phyloP scores from a whole-genome alignment of 148 eudicot genomes.

The Chenopodium quinoa region DNA sequence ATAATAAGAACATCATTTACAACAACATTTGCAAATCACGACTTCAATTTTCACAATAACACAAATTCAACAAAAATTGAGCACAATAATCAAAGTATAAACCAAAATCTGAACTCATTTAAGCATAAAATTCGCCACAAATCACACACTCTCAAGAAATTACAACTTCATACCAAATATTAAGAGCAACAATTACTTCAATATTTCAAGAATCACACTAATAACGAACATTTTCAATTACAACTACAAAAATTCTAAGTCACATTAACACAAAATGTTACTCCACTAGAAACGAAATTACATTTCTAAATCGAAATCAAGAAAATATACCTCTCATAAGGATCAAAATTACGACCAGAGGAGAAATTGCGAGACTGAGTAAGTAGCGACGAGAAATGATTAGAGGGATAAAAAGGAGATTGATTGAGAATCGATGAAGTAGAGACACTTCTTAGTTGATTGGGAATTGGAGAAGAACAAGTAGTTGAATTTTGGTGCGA shows the following conservation, averaged over 20 bases:
- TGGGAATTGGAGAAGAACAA: background rate
- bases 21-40: too few species aligned
- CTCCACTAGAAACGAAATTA: background rate
- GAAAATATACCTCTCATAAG: conserved; percentile 25
- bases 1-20: too few species aligned
- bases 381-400: conserved; percentile 22
- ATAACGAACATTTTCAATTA: background rate
- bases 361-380: conserved; percentile 22
- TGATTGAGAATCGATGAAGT: conserved; percentile 12
- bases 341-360: conserved; percentile 22
- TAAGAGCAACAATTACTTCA: background rate
- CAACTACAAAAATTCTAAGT: background rate
- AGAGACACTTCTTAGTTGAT: background rate
- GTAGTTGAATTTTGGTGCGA: background rate
- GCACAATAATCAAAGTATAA: too few species aligned
- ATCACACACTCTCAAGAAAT: background rate
- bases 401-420: conserved; percentile 9
- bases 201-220: background rate
- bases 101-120: too few species aligned
- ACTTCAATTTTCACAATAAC: too few species aligned
- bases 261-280: background rate
- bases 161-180: background rate
- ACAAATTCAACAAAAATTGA: too few species aligned
- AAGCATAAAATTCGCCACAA: too few species aligned
- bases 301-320: too few species aligned